A percentile compares a stretch with the other conserved stretches of the same genome.
phyloP scores from a whole-genome alignment of 768 basidiomycete species.

The Hortiboletus flavorubellus region DNA sequence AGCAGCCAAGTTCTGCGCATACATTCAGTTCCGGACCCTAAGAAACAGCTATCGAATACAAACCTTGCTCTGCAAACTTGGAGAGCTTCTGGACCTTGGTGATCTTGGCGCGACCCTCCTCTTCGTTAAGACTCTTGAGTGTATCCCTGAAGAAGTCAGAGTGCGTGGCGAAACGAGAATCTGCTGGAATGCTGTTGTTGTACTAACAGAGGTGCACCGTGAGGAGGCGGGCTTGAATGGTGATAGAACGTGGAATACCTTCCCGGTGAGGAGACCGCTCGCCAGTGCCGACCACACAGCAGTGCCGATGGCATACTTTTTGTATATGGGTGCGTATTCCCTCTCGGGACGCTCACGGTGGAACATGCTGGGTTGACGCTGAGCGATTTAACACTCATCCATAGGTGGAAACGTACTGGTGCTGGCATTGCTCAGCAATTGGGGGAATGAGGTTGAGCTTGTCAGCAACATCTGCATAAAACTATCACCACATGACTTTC shows the following conservation, averaged over 20 bases:
- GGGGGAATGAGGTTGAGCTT: conserved; percentile 49
- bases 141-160: conserved; percentile 43
- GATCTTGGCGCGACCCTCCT: conserved; percentile 44
- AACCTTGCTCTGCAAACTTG: conserved; percentile 39
- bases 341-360: conserved; percentile 53
- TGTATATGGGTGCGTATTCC: conserved; percentile 47
- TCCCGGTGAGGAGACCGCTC: conserved; percentile 54
- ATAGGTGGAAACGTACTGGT: conserved; percentile 30
- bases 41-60: neutral
- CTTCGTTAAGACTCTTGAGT: conserved; percentile 40
- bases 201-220: conserved; percentile 27
- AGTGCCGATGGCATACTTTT: conserved; percentile 44
- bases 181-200: conserved; percentile 49
- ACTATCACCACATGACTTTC: neutral
- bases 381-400: neutral
- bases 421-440: conserved; percentile 51
- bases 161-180: conserved; percentile 50
- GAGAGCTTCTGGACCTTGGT: conserved; percentile 48
- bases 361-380: conserved; percentile 39
- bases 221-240: neutral
- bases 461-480: conserved; percentile 42
- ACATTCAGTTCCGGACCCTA: neutral
- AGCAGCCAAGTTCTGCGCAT: conserved; percentile 40
- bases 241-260: conserved; percentile 26
- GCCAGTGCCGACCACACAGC: conserved; percentile 57